phyloP scores from a whole-genome alignment of 1,284 basidiomycete species.

The Cutaneotrichosporon sp. region DNA sequence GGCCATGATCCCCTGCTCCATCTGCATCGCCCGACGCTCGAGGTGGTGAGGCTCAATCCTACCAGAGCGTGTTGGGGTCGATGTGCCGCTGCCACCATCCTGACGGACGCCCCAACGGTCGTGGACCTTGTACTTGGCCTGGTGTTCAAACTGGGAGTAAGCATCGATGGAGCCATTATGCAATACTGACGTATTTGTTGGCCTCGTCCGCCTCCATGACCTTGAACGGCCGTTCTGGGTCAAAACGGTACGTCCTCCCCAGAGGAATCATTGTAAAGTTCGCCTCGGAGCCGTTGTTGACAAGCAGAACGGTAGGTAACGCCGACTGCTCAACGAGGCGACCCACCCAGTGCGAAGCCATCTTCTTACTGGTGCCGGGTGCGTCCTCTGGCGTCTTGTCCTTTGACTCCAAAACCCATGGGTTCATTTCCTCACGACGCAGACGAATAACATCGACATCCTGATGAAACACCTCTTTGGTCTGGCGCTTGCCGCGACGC shows the following conservation, averaged over 20 bases:
- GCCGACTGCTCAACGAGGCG: conserved; percentile 31
- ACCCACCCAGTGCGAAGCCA: conserved; percentile 42
- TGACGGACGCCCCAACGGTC: conserved; percentile 40
- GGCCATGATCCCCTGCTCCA: conserved; percentile 27
- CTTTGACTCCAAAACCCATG: conserved; percentile 40
- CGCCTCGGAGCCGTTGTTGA: conserved; percentile 33
- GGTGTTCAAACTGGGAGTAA: conserved; percentile 36
- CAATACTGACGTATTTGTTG: conserved; percentile 34
- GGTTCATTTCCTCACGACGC: conserved; percentile 39
- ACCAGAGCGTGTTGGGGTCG: background rate
- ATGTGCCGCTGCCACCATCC: conserved; percentile 8
- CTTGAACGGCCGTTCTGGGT: conserved; percentile 42
- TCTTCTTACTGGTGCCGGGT: background rate
- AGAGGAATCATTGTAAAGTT: conserved; percentile 39
- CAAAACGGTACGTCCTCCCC: conserved; percentile 40
- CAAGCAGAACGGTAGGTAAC: conserved; percentile 34
- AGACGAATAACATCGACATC: conserved; percentile 40
- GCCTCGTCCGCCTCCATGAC: conserved; percentile 40
- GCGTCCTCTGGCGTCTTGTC: conserved; percentile 20
- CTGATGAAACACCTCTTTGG: conserved; percentile 41
- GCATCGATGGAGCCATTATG: background rate
- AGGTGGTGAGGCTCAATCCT: conserved; percentile 1
- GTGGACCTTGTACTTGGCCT: conserved; percentile 37
- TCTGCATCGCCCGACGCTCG: conserved; percentile 24
- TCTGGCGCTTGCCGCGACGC: conserved; percentile 23